phyloP scores from a whole-genome alignment of 305 asterid species.

The Petunia hybrid region DNA sequence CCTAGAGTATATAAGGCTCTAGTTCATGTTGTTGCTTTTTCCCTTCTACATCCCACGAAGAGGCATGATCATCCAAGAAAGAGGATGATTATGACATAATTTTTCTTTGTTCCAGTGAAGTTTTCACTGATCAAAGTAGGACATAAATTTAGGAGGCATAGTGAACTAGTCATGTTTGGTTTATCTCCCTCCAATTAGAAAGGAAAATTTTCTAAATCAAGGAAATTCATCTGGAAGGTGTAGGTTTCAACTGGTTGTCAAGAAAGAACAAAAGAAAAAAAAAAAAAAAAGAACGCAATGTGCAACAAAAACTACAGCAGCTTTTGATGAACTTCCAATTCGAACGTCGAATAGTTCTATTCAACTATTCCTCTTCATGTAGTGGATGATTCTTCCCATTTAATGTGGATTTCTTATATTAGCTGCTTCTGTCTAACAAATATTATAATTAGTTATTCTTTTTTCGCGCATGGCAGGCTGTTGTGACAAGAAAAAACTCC shows the following conservation, averaged over 20 bases:
- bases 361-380: not conserved
- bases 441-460: not conserved
- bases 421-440: not conserved
- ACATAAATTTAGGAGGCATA: not conserved
- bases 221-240: not conserved
- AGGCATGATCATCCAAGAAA: not conserved
- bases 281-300: not conserved
- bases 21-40: not conserved
- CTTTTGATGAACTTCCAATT: not conserved
- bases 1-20: not conserved
- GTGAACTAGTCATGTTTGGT: not conserved
- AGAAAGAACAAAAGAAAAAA: no score
- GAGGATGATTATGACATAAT: not conserved
- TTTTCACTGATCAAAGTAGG: not conserved
- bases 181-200: not conserved
- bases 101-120: not conserved
- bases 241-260: no score
- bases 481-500: conserved; percentile 58
- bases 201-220: not conserved
- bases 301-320: not conserved
- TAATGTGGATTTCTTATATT: not conserved
- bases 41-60: not conserved
- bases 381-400: not conserved
- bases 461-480: conserved; percentile 45
- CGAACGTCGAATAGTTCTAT: not conserved